These are phyloP conservation scores for Aspergillus steynii DNA, from an alignment of 495 filamentous ascomycete species.

Conservation along the genomic window DNA sequence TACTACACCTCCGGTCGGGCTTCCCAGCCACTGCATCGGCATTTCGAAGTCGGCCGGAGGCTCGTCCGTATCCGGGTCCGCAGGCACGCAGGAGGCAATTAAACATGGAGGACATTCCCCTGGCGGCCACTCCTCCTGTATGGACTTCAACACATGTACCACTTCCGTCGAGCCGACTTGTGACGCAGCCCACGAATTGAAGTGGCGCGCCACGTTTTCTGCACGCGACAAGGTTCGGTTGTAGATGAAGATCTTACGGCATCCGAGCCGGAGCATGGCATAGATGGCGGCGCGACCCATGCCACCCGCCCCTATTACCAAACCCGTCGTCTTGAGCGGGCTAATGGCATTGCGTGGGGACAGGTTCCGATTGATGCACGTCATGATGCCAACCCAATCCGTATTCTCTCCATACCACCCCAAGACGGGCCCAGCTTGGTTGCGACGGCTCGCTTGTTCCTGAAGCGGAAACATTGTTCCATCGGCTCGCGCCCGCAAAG, in stretches of 20 bases:
- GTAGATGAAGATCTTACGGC: slow-evolving; percentile 75
- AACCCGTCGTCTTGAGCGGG: slow-evolving; percentile 61
- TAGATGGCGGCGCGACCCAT: slow-evolving; percentile 82
- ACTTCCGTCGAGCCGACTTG: slow-evolving; percentile 49
- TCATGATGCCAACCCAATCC: slow-evolving; percentile 76
- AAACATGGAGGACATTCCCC: slow-evolving; percentile 68
- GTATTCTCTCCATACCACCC: slow-evolving; percentile 84
- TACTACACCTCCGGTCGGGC: slow-evolving; percentile 78
- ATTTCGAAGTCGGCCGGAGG: slow-evolving; percentile 74
- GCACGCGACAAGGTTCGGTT: slow-evolving; percentile 68
- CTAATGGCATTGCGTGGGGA: slow-evolving; percentile 78
- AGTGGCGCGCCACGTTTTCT: slow-evolving; percentile 67
- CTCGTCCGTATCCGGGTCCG: slow-evolving; percentile 59
- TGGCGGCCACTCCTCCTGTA: slow-evolving; percentile 64
- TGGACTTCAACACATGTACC: slow-evolving; percentile 59
- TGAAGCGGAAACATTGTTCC: slow-evolving; percentile 66
- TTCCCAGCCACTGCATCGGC: slow-evolving; percentile 71
- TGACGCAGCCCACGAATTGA: slow-evolving; percentile 59
- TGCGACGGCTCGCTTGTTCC: slow-evolving; percentile 60
- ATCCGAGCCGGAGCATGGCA: slow-evolving; percentile 74
- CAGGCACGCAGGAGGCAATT: slow-evolving; percentile 74
- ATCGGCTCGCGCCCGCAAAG: slow-evolving; percentile 62
- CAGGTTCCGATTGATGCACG: slow-evolving; percentile 70
- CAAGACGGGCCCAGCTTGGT: slow-evolving; percentile 61
- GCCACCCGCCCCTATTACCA: slow-evolving; percentile 79